Evolutionary conservation across 2,329 filamentous ascomycete genomes (phyloP).

Genomic region (Elsinoe australis): DNA sequence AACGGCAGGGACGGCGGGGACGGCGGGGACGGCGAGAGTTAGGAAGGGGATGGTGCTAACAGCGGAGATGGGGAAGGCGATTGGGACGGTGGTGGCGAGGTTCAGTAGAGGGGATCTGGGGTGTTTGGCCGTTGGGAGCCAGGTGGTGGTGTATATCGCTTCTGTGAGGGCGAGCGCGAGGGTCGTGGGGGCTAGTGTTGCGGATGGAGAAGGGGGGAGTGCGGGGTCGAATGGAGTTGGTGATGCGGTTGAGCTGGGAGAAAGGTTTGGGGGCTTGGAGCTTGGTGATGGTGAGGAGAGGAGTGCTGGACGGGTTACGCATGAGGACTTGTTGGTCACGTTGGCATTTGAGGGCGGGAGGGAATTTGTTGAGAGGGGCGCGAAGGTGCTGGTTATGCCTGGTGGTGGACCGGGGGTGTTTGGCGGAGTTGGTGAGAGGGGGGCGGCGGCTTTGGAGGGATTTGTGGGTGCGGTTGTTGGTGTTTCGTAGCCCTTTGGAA

Average conservation of each 20-base stretch:
- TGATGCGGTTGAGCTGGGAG: conserved; percentile 21
- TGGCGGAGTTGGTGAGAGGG: conserved; percentile 45
- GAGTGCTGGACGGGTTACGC: conserved; percentile 24
- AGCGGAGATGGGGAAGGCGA: conserved; percentile 49
- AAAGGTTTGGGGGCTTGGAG: conserved; percentile 32
- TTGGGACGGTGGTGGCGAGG: conserved; percentile 49
- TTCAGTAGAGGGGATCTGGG: conserved; percentile 60
- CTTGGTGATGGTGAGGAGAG: conserved; percentile 21
- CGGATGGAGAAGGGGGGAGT: too few relatives aligned
- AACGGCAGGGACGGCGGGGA: too few relatives aligned
- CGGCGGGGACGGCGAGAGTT: conserved; percentile 34
- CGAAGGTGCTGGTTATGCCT: conserved; percentile 63
- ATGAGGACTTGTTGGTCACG: conserved; percentile 44
- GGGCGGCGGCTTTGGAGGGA: conserved; percentile 57
- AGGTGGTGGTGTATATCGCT: conserved; percentile 77
- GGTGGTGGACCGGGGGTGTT: conserved; percentile 56
- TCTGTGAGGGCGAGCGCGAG: conserved; percentile 77
- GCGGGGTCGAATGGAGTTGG: too few relatives aligned
- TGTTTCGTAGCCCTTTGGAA: conserved; percentile 14
- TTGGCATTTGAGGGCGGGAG: conserved; percentile 61
- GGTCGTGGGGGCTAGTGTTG: conserved; percentile 45
- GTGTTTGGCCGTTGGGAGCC: conserved; percentile 56
- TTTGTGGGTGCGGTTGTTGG: conserved; percentile 57
- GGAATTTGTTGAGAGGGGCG: conserved; percentile 67
- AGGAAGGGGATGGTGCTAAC: conserved; percentile 78